Conservation (phyloP, 352 stramenopile genomes). For the Aphanomyces stellatus region DNA sequence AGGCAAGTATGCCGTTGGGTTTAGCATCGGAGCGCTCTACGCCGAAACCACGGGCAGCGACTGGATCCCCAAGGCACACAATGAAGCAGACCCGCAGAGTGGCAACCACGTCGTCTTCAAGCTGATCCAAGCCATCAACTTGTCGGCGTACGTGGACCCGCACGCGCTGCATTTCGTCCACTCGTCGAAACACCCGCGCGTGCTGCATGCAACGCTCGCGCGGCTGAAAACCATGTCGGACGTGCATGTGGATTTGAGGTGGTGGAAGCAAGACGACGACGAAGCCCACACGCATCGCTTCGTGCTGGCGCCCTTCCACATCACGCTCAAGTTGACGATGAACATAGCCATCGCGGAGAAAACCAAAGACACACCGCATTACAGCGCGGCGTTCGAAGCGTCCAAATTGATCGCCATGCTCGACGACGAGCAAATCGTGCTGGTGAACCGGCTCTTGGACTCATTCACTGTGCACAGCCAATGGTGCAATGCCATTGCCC, state of each 20-base stretch:
- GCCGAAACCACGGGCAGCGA: constrained; percentile 79
- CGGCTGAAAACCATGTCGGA: constrained; percentile 79
- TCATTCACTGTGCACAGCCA: constrained; percentile 59
- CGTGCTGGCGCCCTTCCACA: constrained; percentile 68
- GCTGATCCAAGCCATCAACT: constrained; percentile 74
- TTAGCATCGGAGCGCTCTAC: constrained; percentile 74
- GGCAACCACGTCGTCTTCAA: constrained; percentile 74
- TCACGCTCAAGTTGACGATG: constrained; percentile 83
- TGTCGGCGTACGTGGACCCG: constrained; percentile 83
- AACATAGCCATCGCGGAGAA: constrained; percentile 75
- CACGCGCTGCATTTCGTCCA: constrained; percentile 82
- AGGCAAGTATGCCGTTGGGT: constrained; percentile 58
- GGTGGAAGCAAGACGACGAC: constrained; percentile 60
- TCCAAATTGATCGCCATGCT: constrained; percentile 63
- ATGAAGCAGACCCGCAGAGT: constrained; percentile 23
- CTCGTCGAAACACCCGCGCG: constrained; percentile 64
- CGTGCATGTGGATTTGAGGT: constrained; percentile 34
- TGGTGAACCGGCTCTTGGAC: constrained; percentile 69
- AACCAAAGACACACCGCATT: constrained; percentile 44
- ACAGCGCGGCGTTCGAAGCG: constrained; percentile 68
- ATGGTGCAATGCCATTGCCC: constrained; percentile 59
- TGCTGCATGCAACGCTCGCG: constrained; percentile 61
- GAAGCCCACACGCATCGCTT: constrained; percentile 70
- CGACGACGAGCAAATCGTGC: constrained; percentile 78
- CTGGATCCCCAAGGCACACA: constrained; percentile 53